phyloP scores from a whole-genome alignment of 768 basidiomycete species.

The Leccinum rimulosum region DNA sequence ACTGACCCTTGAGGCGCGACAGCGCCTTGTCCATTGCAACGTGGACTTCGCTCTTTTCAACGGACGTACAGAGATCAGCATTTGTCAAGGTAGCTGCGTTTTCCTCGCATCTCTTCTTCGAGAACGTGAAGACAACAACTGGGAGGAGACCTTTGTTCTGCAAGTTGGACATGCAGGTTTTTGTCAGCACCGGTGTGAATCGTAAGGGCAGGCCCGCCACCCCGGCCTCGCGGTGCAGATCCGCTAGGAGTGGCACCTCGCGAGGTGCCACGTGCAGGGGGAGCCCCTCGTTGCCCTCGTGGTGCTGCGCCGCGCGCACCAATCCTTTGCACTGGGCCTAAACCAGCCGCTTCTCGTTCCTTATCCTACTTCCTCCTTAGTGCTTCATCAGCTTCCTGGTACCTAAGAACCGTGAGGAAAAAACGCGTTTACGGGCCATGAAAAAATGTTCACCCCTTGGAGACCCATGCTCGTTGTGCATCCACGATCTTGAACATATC shows the following conservation, averaged over 20 bases:
- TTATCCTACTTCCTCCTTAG: conserved; percentile 95
- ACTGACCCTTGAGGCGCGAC: conserved; percentile 80
- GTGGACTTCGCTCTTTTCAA: conserved; percentile 97
- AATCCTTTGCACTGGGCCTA: conserved; percentile 79
- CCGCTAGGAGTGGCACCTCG: conserved; percentile 48
- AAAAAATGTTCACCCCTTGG: conserved; percentile 59
- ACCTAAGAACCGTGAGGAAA: conserved; percentile 44
- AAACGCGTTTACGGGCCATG: not conserved
- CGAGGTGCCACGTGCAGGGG: conserved; percentile 51
- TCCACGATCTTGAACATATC: conserved; percentile 94
- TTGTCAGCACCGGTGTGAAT: conserved; percentile 76
- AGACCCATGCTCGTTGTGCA: conserved; percentile 64
- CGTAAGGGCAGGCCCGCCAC: conserved; percentile 50
- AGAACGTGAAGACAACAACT: conserved; percentile 95
- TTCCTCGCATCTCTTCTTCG: conserved; percentile 96
- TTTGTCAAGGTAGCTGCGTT: conserved; percentile 89
- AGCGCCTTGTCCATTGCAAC: conserved; percentile 91
- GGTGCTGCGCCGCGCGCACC: conserved; percentile 75
- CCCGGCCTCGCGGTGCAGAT: conserved; percentile 34
- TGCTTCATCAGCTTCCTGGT: conserved; percentile 88
- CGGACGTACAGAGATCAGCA: conserved; percentile 80
- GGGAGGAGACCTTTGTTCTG: conserved; percentile 86
- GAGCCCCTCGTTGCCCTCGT: conserved; percentile 45
- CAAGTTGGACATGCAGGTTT: conserved; percentile 92
- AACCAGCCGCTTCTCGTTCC: conserved; percentile 92